Evolutionary conservation across 108 stramenopile species (phyloP).

Genomic region (Skeletonema costatum): DNA sequence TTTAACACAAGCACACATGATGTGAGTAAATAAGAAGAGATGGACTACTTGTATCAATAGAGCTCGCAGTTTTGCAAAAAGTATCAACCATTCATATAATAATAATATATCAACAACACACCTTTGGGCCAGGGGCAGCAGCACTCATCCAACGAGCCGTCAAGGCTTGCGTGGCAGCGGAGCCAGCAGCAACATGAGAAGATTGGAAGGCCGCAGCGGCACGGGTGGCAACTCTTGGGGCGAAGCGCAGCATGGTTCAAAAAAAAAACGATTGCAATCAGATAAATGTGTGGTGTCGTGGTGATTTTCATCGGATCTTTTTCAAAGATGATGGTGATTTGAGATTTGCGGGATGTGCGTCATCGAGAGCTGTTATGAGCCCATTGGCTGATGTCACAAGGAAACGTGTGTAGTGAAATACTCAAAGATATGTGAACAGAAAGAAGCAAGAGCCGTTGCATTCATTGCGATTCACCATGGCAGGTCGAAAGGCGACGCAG

Average conservation of each 20-base stretch:
- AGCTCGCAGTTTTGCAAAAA: neutral
- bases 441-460: no score
- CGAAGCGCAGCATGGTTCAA: conserved; percentile 24
- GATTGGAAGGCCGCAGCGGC: conserved; percentile 27
- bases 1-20: neutral
- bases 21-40: neutral
- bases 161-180: conserved; percentile 1
- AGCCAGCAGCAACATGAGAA: neutral
- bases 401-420: no score
- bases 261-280: neutral
- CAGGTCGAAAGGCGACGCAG: neutral
- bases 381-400: no score
- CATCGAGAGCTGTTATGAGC: no score
- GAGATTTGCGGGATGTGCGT: no score
- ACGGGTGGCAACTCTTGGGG: conserved; percentile 11
- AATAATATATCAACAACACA: neutral
- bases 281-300: neutral
- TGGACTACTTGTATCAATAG: neutral
- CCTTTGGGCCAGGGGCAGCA: conserved; percentile 37
- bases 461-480: neutral
- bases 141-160: conserved; percentile 37
- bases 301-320: no score
- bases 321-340: no score
- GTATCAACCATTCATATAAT: neutral
- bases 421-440: no score